Evolutionary conservation across 2,329 filamentous ascomycete species (phyloP).

Genomic region (Penicillium verrucosum): DNA sequence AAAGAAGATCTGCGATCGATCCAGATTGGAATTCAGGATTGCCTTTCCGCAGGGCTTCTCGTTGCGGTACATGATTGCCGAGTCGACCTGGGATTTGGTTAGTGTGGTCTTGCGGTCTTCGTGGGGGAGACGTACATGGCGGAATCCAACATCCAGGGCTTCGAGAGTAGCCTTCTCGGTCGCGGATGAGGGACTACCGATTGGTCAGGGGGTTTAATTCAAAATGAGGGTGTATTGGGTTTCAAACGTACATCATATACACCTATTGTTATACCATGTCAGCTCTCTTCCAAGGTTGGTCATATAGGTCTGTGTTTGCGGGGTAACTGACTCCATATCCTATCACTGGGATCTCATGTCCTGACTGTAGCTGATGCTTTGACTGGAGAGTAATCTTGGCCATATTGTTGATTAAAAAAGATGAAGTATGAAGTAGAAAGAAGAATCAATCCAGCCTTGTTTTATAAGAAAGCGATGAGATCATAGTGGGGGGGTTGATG

Average conservation of each 20-base stretch:
- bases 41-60: conserved; percentile 67
- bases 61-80: conserved; percentile 66
- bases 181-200: conserved; percentile 23
- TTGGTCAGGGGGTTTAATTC: conserved; percentile 1
- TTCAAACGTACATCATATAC: conserved; percentile 30
- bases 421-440: no score
- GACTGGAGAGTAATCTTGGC: conserved; percentile 23
- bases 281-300: background rate
- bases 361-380: conserved; percentile 55
- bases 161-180: conserved; percentile 28
- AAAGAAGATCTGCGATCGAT: conserved; percentile 70
- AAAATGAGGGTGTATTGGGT: background rate
- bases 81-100: conserved; percentile 46
- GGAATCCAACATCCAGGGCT: conserved; percentile 30
- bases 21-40: conserved; percentile 57
- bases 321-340: conserved; percentile 54
- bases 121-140: conserved; percentile 25
- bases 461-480: background rate
- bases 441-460: background rate
- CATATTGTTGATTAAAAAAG: conserved; percentile 12
- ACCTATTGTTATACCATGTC: conserved; percentile 20
- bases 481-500: background rate
- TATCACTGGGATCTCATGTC: conserved; percentile 59
- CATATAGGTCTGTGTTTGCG: background rate
- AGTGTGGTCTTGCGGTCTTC: background rate